These are phyloP conservation scores for Tolypocladium album DNA, from an alignment of 2,329 filamentous ascomycete species.

Conservation along the genomic window DNA sequence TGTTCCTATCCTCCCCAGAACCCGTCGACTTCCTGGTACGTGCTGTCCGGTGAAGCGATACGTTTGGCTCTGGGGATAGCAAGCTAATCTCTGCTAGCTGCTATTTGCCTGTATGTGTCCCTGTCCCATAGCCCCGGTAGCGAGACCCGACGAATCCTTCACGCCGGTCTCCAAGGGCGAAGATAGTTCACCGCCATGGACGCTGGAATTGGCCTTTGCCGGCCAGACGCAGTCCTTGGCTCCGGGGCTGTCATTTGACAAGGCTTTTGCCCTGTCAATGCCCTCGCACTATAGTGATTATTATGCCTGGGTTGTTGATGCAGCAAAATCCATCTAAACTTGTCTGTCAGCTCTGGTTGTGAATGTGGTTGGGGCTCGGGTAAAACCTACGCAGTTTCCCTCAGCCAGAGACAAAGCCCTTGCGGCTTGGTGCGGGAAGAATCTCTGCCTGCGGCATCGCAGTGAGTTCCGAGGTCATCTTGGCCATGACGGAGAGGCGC, in stretches of 20 bases:
- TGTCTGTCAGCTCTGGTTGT: constrained; percentile 8
- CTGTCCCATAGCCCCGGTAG: neutral
- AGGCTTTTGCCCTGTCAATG: neutral
- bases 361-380: no score
- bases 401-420: constrained; percentile 15
- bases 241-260: neutral
- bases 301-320: neutral
- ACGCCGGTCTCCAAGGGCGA: neutral
- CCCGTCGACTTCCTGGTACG: neutral
- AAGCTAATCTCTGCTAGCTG: neutral
- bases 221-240: neutral
- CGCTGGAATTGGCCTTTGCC: neutral
- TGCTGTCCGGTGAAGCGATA: neutral
- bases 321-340: neutral
- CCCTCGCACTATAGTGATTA: constrained; percentile 1
- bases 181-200: neutral
- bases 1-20: neutral
- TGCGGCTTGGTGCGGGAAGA: constrained; percentile 8
- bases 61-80: neutral
- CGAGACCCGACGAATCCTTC: neutral
- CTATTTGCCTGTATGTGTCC: neutral
- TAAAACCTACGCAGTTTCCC: neutral
- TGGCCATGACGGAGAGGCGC: constrained; percentile 39
- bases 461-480: constrained; percentile 28
- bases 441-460: constrained; percentile 12